phyloP scores from a whole-genome alignment of 1,139 yeast genomes.

The Lodderomyces metapsilosis region DNA sequence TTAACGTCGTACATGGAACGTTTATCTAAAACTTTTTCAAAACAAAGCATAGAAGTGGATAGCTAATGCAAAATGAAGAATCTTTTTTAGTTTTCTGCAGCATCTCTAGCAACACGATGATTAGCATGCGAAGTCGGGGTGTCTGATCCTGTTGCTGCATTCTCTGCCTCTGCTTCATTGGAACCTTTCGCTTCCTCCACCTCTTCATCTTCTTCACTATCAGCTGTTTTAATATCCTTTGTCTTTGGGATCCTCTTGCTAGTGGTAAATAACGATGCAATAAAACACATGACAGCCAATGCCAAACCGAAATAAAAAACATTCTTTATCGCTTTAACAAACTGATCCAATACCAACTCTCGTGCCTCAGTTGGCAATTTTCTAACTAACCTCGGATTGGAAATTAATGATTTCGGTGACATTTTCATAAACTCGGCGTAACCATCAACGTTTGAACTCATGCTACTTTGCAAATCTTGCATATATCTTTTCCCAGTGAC shows the following conservation, averaged over 20 bases:
- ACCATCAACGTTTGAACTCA: conserved; percentile 16
- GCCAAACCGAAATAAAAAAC: conserved; percentile 43
- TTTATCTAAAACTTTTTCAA: conserved; percentile 6
- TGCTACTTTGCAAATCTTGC: conserved; percentile 15
- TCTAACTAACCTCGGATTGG: conserved; percentile 30
- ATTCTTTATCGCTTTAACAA: conserved; percentile 39
- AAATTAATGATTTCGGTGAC: conserved; percentile 22
- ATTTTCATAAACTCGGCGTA: conserved; percentile 6
- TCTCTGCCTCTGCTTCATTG: not conserved
- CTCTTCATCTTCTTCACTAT: conserved; percentile 11
- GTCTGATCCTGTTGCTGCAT: too few species aligned
- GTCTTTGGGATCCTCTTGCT: conserved; percentile 39
- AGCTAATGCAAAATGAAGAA: not conserved
- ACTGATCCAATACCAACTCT: conserved; percentile 24
- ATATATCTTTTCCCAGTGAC: conserved; percentile 26
- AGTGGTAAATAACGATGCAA: conserved; percentile 34
- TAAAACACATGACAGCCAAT: conserved; percentile 27
- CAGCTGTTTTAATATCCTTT: conserved; percentile 23
- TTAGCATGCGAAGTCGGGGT: not conserved
- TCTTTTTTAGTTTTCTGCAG: not conserved
- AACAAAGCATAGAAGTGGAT: not conserved
- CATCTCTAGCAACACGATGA: not conserved
- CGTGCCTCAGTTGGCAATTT: conserved; percentile 24
- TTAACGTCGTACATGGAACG: conserved; percentile 32
- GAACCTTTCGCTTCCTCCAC: conserved; percentile 7